Evolutionary conservation across 2,329 filamentous ascomycete genomes (phyloP).

Genomic region (Sphaceloma murrayae): DNA sequence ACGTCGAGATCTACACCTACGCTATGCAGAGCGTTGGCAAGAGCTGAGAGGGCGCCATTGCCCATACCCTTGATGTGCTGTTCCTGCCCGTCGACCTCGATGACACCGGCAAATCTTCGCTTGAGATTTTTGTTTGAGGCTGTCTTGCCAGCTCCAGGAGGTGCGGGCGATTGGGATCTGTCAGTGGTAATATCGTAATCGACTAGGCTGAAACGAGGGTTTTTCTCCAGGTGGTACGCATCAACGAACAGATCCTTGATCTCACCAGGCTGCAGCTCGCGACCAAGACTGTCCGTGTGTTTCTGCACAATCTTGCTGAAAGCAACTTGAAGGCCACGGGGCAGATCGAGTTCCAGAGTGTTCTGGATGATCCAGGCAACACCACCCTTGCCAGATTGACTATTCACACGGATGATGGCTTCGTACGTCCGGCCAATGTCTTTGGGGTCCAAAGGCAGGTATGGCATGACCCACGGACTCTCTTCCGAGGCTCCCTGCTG

Average conservation of each 20-base stretch:
- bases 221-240: conserved; percentile 74
- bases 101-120: conserved; percentile 74
- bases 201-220: conserved; percentile 74
- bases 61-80: conserved; percentile 69
- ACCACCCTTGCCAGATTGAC: conserved; percentile 88
- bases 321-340: conserved; percentile 81
- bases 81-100: conserved; percentile 73
- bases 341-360: conserved; percentile 81
- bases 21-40: conserved; percentile 69
- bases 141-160: conserved; percentile 58
- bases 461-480: conserved; percentile 73
- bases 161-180: conserved; percentile 63
- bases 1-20: conserved; percentile 84
- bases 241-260: conserved; percentile 82
- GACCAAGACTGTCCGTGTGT: conserved; percentile 66
- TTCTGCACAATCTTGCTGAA: conserved; percentile 82
- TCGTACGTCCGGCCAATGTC: conserved; percentile 97
- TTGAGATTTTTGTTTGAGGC: conserved; percentile 68
- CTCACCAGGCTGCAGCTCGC: conserved; percentile 74
- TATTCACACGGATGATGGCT: conserved; percentile 95
- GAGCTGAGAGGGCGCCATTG: conserved; percentile 80
- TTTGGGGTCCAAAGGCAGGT: conserved; percentile 82
- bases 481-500: conserved; percentile 49
- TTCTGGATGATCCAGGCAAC: conserved; percentile 89
- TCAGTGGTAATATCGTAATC: conserved; percentile 89